Evolutionary conservation across 2,329 filamentous ascomycete species (phyloP).

Genomic region (Hypoxylon sp.): DNA sequence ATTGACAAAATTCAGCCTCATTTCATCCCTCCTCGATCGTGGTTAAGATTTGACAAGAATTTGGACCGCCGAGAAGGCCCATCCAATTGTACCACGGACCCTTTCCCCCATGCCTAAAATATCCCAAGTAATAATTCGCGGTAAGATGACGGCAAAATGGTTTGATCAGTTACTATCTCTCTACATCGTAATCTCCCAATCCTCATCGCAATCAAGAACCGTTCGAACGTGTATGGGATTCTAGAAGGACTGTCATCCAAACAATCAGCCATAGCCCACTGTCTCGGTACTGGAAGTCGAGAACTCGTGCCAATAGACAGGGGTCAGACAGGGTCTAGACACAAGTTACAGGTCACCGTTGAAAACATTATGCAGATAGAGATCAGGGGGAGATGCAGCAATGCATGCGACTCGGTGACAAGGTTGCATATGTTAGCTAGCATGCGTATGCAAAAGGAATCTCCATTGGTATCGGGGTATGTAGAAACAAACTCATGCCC

Average conservation of each 20-base stretch:
- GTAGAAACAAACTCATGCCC: constrained; percentile 9
- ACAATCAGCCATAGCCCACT: constrained; percentile 12
- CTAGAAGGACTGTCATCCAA: constrained; percentile 11
- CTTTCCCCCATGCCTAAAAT: constrained; percentile 22
- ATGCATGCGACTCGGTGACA: constrained; percentile 29
- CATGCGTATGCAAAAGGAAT: constrained; percentile 15
- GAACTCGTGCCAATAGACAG: constrained; percentile 28
- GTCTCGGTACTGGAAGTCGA: constrained; percentile 5
- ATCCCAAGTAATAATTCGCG: constrained; percentile 13
- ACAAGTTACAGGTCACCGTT: constrained; percentile 40
- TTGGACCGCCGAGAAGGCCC: constrained; percentile 31
- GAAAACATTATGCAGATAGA: constrained; percentile 31
- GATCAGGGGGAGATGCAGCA: constrained; percentile 34
- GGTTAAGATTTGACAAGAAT: constrained; percentile 20
- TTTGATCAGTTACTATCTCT: constrained; percentile 9
- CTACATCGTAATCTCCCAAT: constrained; percentile 6
- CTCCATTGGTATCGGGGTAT: constrained; percentile 1
- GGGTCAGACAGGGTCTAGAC: constrained; percentile 38
- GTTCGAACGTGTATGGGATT: constrained; percentile 20
- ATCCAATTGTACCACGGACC: constrained; percentile 30
- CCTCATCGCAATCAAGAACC: not conserved
- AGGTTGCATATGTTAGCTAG: constrained; percentile 9
- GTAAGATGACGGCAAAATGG: constrained; percentile 18
- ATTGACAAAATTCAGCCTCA: constrained; percentile 36
- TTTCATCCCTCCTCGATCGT: constrained; percentile 25